phyloP scores from a whole-genome alignment of 1,284 basidiomycete species.

The Ceratobasidium theobromae region DNA sequence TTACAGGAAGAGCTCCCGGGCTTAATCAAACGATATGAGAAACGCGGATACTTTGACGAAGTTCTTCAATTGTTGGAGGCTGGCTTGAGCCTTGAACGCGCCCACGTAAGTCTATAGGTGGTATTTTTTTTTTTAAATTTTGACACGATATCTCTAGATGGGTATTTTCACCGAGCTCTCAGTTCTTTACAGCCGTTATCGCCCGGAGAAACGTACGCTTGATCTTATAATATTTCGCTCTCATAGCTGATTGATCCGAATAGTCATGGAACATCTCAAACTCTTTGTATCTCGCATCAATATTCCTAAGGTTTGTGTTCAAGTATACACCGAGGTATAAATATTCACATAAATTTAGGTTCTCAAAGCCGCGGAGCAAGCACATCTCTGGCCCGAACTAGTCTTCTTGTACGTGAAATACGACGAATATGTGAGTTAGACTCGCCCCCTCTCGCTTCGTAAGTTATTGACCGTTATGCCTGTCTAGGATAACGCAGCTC shows the following conservation, averaged over 20 bases:
- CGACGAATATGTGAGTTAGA: conserved; percentile 76
- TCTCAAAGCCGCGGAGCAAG: conserved; percentile 91
- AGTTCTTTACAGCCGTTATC: conserved; percentile 96
- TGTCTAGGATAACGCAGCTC: conserved; percentile 85
- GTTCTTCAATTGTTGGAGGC: conserved; percentile 90
- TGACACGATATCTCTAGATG: conserved; percentile 54
- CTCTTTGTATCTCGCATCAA: conserved; percentile 98
- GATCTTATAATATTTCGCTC: neutral
- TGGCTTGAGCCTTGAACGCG: conserved; percentile 92
- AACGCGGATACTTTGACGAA: conserved; percentile 92
- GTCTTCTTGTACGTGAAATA: conserved; percentile 99
- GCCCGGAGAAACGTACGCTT: conserved; percentile 82
- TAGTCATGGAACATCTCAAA: conserved; percentile 98
- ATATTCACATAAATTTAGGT: conserved; percentile 55
- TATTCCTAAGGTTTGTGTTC: conserved; percentile 64
- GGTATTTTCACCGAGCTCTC: conserved; percentile 93
- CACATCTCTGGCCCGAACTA: conserved; percentile 99
- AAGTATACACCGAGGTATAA: conserved; percentile 8
- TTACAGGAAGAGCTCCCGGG: conserved; percentile 81
- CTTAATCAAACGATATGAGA: conserved; percentile 86
- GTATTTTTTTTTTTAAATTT: conserved; percentile 33
- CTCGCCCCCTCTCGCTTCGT: neutral
- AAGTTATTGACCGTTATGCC: neutral
- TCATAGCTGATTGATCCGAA: conserved; percentile 18
- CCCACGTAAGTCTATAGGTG: conserved; percentile 86